Percentiles rank a stretch among this genome's conserved stretches.
These are phyloP conservation scores for Musa schizocarpa DNA, from an alignment of 176 grass and related monocot species.

Conservation along the genomic window DNA sequence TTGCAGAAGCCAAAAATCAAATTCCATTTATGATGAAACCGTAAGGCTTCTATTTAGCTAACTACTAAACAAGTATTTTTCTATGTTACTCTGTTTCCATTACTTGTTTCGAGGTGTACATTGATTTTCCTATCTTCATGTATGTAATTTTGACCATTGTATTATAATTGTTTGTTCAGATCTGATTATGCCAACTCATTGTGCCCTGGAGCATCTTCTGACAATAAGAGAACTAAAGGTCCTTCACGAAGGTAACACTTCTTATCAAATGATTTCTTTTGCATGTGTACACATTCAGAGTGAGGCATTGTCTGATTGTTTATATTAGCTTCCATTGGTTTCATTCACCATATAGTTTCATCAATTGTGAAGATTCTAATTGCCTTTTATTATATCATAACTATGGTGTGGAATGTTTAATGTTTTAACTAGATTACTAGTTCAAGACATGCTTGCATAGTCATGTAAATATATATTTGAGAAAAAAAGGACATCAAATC, in stretches of 20 bases:
- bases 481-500: too few species aligned
- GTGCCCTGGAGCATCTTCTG: constrained; percentile 42
- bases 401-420: too few species aligned
- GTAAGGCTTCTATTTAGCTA: constrained; percentile 29
- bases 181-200: constrained; percentile 47
- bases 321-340: background rate
- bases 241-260: constrained; percentile 31
- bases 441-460: too few species aligned
- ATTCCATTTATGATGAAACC: constrained; percentile 65
- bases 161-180: constrained; percentile 19
- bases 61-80: background rate
- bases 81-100: background rate
- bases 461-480: too few species aligned
- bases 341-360: background rate
- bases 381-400: too few species aligned
- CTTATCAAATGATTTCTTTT: constrained; percentile 14
- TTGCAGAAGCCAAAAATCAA: constrained; percentile 33
- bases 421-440: too few species aligned
- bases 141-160: background rate
- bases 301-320: background rate
- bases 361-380: background rate
- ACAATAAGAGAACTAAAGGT: constrained; percentile 29
- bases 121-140: background rate
- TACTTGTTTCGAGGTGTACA: background rate
- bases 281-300: background rate